Base-by-base conservation (phyloP, 495 filamentous ascomycete genomes). In the Trichoderma parareesei region DNA sequence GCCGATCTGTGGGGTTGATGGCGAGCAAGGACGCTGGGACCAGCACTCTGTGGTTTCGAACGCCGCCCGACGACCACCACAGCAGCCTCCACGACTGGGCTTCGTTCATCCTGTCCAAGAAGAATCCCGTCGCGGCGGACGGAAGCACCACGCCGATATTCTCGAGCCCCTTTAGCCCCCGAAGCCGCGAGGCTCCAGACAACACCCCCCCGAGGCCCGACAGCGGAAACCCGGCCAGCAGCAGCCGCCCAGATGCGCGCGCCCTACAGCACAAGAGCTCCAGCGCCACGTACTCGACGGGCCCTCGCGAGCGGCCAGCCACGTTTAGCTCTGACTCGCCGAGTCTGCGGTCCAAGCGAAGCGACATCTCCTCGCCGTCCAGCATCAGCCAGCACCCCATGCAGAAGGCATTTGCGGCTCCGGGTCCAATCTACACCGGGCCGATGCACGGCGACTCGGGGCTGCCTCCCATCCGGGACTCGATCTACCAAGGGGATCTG, bases 401-500 rank as follows among this genome's bases (percentile, higher is more conserved):
- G n/a, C 68, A 71, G 44, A 71, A 75, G 70, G 69, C 67, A 59
- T 73, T 76, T 61, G 42, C 68, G 64, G 42, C 40, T 60, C 60
- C 55, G 60, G 71, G 66, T 43, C 76, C 77, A 61, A 77, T 80
- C 65, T 77, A 80, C 60, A 72, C 76, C 4, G 71, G 69, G 5
- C 68, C 80, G 33, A 71, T 72, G 40, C 80, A 80, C 35, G 71
- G 78, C 14, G 81, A 84, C 63, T 72, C 84, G 9, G 81, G 82
- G 8, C 83, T 82, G 3, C 82, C 82, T 42, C 76, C 77, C 11
- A 78, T 75, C 10, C 80, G 77, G 2, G 67, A 81, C 37, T 81
- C 79, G 3, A 79, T 80, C 66, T 81, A 84, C 65, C 78, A 79
- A 49, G 75, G 80, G 20, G 81, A 84, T 65, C 81, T 84, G 41